These are phyloP conservation scores for Trichoderma sp. DNA, from an alignment of 2,329 filamentous ascomycete genomes.

Conservation along the genomic window DNA sequence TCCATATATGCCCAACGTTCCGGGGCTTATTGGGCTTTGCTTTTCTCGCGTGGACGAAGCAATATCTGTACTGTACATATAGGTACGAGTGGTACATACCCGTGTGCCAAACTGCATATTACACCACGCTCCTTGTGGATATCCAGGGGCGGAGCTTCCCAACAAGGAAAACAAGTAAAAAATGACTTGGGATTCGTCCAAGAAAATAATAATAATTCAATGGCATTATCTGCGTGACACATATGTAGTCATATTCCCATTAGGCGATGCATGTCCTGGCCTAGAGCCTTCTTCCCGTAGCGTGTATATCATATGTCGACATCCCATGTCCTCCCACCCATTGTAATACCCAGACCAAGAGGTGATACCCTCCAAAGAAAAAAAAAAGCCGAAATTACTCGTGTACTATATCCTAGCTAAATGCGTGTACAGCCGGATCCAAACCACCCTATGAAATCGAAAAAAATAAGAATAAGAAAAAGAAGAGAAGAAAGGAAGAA, in stretches of 20 bases:
- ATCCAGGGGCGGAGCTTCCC: neutral
- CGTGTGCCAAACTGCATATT: neutral
- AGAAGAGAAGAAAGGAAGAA: neutral
- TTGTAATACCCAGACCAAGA: neutral
- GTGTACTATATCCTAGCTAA: neutral
- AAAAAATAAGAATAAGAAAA: neutral
- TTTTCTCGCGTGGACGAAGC: neutral
- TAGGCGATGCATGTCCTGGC: neutral
- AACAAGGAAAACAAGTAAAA: neutral
- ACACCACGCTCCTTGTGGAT: neutral
- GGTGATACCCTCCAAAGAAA: neutral
- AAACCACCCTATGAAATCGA: neutral
- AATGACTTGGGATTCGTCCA: neutral
- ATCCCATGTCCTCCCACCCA: neutral
- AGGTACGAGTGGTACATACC: neutral
- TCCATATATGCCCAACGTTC: neutral
- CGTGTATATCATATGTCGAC: slow-evolving; percentile 6
- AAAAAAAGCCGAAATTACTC: neutral
- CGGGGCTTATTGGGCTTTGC: neutral
- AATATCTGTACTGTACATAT: neutral
- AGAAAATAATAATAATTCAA: neutral
- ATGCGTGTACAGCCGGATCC: slow-evolving; percentile 6
- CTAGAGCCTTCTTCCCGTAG: neutral
- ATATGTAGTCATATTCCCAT: slow-evolving; percentile 13
- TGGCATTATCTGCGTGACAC: neutral